Base-by-base conservation (phyloP, 352 stramenopile genomes). In the Pythium vanterpoolii region DNA sequence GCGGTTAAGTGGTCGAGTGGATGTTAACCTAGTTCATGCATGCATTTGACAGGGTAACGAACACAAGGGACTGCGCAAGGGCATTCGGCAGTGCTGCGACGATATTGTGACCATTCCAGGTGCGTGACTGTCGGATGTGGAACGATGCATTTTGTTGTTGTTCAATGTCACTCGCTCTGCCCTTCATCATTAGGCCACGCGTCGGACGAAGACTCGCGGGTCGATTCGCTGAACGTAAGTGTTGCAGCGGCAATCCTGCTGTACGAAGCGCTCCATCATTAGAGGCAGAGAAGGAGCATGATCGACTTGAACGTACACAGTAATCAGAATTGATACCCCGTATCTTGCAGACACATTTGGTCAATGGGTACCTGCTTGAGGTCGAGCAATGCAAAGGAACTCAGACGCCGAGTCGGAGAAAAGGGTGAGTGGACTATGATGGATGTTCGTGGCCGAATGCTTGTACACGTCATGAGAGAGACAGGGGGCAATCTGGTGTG, bases 191-290 rank as follows among this genome's bases (percentile, higher is more conserved):
- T 42, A 86, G 77, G 68, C 16, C 69, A 79, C 51, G 70, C 68
- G n/a, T 69, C 71, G 9, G 77, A 90, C 23, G 68, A 76, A 66
- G 72, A 87, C 44, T 86, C 83, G 9, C 71, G 61, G 28, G 84
- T 93, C 5, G 81, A 93, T 66, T 93, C 84, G 14, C 76, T 93
- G 19, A 93, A 93, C 60, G 79, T 93, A 24, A 91, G 80, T 24
- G 84, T 90, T 11, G 84, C 84, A 1, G 73, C 84, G 2, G 84
- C 77, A 10, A 86, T 93, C 49, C 71, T 93, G 28, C 68, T 93
- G 30, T 91, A 93, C 50, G 77, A 91, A 57, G 71, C 89, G 14
- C 68, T 91, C n/a, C 77, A 87, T 28, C 77, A 83, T 56, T 88
- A 84, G 57, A 39, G 9, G 14, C 6, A 21, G 9, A 42, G 14